Conservation (phyloP, 169 alveolate genomes). For the Eimeria falciformis region DNA sequence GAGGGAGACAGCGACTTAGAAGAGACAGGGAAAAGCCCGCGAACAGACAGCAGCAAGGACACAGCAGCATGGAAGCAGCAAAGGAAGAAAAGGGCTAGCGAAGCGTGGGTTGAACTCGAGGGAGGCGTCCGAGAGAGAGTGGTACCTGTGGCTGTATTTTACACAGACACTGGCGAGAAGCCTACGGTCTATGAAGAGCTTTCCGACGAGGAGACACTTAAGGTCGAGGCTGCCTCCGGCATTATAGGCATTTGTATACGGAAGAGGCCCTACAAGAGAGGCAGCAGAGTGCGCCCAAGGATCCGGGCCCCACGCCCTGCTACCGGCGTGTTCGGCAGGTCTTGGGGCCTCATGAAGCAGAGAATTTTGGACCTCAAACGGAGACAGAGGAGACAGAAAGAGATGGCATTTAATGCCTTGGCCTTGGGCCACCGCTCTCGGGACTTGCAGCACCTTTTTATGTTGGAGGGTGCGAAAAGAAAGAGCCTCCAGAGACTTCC, state of each 20-base stretch:
- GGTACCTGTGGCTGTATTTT: slow-evolving; percentile 17
- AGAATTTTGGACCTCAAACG: not conserved
- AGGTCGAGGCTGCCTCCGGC: not conserved
- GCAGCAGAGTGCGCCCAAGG: slow-evolving; percentile 13
- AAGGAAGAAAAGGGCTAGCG: too few species aligned
- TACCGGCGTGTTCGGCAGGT: too few species aligned
- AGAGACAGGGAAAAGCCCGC: not conserved
- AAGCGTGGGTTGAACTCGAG: not conserved
- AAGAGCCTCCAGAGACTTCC: too few species aligned
- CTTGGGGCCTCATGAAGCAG: not conserved
- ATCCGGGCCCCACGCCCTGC: not conserved
- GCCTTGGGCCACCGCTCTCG: not conserved
- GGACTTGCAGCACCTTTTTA: not conserved
- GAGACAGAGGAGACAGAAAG: not conserved
- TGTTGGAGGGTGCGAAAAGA: not conserved
- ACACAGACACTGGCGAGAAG: not conserved
- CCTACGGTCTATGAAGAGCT: slow-evolving; percentile 29
- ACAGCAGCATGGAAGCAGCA: not conserved
- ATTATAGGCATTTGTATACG: not conserved
- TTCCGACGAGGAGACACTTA: slow-evolving; percentile 8
- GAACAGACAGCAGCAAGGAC: not conserved
- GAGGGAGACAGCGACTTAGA: not conserved
- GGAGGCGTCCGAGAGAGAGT: slow-evolving; percentile 4
- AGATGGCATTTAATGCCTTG: not conserved
- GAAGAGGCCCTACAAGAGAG: not conserved